phyloP scores from a whole-genome alignment of 1,284 basidiomycete species.

The Sanguinoderma infundibulare region DNA sequence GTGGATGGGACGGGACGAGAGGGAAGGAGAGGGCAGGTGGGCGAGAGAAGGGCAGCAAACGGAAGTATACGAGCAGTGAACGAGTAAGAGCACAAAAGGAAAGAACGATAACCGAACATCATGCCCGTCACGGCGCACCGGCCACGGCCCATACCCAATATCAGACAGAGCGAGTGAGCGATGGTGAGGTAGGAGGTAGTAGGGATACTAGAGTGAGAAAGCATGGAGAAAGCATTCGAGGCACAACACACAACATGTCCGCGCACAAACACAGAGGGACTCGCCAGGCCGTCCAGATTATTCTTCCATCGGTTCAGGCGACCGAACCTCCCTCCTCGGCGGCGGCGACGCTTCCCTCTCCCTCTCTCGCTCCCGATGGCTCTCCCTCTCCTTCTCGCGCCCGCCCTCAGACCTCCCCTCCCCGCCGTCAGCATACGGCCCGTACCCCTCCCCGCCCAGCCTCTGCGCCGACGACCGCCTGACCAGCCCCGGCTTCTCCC shows the following conservation, averaged over 20 bases:
- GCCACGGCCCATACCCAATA: slow-evolving; percentile 10
- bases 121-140: slow-evolving; percentile 3
- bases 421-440: slow-evolving; percentile 11
- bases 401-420: slow-evolving; percentile 5
- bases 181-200: neutral
- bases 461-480: slow-evolving; percentile 18
- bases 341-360: slow-evolving; percentile 19
- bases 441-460: slow-evolving; percentile 11
- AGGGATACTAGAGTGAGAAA: neutral
- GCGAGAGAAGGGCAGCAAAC: too few species aligned
- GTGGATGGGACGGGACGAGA: neutral
- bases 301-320: slow-evolving; percentile 27
- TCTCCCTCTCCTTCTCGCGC: slow-evolving; percentile 9
- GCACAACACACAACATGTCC: neutral
- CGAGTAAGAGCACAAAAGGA: neutral
- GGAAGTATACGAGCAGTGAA: neutral
- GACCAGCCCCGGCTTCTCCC: slow-evolving; percentile 21
- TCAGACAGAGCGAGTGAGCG: neutral
- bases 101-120: neutral
- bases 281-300: too few species aligned
- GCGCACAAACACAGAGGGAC: neutral
- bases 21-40: too few species aligned
- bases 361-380: slow-evolving; percentile 14
- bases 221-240: slow-evolving; percentile 4
- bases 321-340: slow-evolving; percentile 22